These are phyloP conservation scores for Hanseniaspora occidentalis DNA, from an alignment of 805 yeast species.

Conservation along the genomic window DNA sequence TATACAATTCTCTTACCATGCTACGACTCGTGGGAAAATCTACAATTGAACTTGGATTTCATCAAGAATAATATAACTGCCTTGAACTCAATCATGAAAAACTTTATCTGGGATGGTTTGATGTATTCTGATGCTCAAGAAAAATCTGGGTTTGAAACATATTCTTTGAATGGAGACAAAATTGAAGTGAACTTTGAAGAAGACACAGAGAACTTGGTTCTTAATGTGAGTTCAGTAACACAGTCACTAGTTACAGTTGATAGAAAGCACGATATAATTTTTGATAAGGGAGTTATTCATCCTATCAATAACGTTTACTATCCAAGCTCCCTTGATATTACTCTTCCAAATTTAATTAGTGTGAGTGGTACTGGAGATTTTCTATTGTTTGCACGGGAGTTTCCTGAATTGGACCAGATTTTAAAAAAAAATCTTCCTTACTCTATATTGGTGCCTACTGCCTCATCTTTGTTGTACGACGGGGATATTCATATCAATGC, in stretches of 20 bases:
- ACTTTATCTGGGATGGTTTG: slow-evolving; percentile 47
- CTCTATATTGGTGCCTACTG: slow-evolving; percentile 66
- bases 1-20: slow-evolving; percentile 75
- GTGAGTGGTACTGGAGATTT: slow-evolving; percentile 40
- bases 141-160: slow-evolving; percentile 8
- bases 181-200: slow-evolving; percentile 12
- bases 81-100: slow-evolving; percentile 40
- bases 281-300: slow-evolving; percentile 77
- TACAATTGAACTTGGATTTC: slow-evolving; percentile 49
- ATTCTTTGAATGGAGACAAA: slow-evolving; percentile 19
- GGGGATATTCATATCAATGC: slow-evolving; percentile 33
- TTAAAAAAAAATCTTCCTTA: slow-evolving; percentile 29
- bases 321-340: slow-evolving; percentile 43
- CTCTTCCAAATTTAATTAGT: slow-evolving; percentile 41
- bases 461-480: slow-evolving; percentile 38
- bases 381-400: slow-evolving; percentile 32
- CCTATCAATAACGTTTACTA: slow-evolving; percentile 43
- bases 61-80: slow-evolving; percentile 39
- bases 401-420: slow-evolving; percentile 31
- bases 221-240: slow-evolving; percentile 6
- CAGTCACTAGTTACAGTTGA: slow-evolving; percentile 14
- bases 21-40: slow-evolving; percentile 54
- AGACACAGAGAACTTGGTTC: slow-evolving; percentile 9
- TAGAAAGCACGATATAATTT: slow-evolving; percentile 51
- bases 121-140: slow-evolving; percentile 52